A percentile compares a stretch with the other conserved stretches of the same genome.
Conservation (phyloP, 805 yeast genomes). For the Isabelozyma pseudorhagii region DNA sequence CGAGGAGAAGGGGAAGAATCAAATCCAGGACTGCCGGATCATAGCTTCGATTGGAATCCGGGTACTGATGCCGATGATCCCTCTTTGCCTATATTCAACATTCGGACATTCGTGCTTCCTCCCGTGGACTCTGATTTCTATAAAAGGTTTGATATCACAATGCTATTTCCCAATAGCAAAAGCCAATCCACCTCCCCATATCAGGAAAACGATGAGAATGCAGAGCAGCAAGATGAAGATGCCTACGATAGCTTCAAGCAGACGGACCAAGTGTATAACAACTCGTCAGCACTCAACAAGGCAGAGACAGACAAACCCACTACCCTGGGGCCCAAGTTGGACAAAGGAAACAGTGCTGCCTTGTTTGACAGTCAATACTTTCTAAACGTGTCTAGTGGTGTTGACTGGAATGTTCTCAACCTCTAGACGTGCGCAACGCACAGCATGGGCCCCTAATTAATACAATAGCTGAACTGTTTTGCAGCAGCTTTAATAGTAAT, state of each 20-base stretch:
- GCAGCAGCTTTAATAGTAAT: no score
- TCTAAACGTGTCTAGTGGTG: constrained; percentile 5
- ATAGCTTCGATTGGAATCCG: not conserved
- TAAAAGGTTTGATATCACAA: constrained; percentile 3
- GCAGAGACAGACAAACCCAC: not conserved
- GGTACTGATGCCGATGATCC: not conserved
- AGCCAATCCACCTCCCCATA: not conserved
- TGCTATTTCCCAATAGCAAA: constrained; percentile 3
- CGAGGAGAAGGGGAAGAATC: not conserved
- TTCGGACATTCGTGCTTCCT: constrained; percentile 6
- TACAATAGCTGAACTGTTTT: no score
- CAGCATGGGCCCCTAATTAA: no score
- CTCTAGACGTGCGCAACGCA: not conserved
- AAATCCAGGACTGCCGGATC: not conserved
- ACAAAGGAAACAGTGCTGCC: not conserved
- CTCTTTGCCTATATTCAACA: constrained; percentile 2
- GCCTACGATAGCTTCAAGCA: not conserved
- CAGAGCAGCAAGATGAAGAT: not conserved
- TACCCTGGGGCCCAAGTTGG: no score
- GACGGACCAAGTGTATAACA: not conserved
- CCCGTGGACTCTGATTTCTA: not conserved
- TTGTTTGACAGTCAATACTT: constrained; percentile 6
- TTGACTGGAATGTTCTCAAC: constrained; percentile 4
- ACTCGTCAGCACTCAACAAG: not conserved
- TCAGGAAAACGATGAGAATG: not conserved